A percentile compares a stretch with the other conserved stretches of the same genome.
Evolutionary conservation across 257 asterid genomes (phyloP).

Genomic region (Knoxia roxburghii): DNA sequence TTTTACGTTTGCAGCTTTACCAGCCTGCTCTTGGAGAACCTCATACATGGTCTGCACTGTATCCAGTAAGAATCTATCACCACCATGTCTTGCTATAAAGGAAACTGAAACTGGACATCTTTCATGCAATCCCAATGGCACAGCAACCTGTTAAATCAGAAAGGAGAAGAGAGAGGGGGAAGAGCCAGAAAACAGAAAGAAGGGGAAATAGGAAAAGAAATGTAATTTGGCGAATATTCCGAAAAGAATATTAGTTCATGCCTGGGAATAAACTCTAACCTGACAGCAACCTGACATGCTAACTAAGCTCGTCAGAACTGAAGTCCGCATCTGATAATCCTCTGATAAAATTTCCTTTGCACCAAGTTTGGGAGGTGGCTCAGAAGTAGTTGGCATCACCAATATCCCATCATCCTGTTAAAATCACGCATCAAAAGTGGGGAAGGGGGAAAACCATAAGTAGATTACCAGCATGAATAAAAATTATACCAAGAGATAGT

Average conservation of each 20-base stretch:
- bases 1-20: slow-evolving; percentile 41
- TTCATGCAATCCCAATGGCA: slow-evolving; percentile 78
- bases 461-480: not conserved
- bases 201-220: not conserved
- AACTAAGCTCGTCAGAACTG: slow-evolving; percentile 66
- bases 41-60: slow-evolving; percentile 59
- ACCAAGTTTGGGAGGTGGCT: slow-evolving; percentile 79
- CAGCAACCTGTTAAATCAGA: slow-evolving; percentile 47
- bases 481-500: not conserved
- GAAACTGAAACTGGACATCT: slow-evolving; percentile 84
- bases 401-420: slow-evolving; percentile 87
- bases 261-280: slow-evolving; percentile 40
- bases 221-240: not conserved
- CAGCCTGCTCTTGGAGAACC: slow-evolving; percentile 59
- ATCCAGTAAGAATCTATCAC: slow-evolving; percentile 82
- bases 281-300: slow-evolving; percentile 99
- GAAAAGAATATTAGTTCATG: not conserved
- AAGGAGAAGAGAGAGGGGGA: not conserved
- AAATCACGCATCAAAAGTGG: slow-evolving; percentile 4
- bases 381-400: slow-evolving; percentile 66
- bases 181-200: not conserved
- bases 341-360: slow-evolving; percentile 60
- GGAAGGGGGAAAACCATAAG: not conserved
- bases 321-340: slow-evolving; percentile 53
- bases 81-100: slow-evolving; percentile 82